A percentile compares a stretch with the other conserved stretches of the same genome.
Conservation (phyloP, 768 basidiomycete species). For the Neoboletus subvelutipes region DNA sequence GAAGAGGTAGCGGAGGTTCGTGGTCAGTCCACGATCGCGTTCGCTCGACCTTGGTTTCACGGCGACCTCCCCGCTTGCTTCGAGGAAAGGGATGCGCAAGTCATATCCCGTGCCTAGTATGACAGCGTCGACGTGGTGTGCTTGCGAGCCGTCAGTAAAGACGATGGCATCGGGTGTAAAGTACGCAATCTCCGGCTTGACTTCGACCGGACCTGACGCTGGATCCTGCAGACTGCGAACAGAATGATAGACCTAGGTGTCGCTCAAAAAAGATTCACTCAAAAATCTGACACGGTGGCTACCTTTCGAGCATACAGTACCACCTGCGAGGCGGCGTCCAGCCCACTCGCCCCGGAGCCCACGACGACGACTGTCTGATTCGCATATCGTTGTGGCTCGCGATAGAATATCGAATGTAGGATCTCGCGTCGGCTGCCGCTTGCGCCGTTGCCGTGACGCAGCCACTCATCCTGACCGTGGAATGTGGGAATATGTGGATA, state of each 20-base stretch:
- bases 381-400: constrained; percentile 43
- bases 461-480: constrained; percentile 51
- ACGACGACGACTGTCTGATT: constrained; percentile 49
- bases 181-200: constrained; percentile 47
- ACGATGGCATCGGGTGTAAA: constrained; percentile 45
- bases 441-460: constrained; percentile 27
- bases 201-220: constrained; percentile 21
- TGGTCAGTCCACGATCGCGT: constrained; percentile 34
- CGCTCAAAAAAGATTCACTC: background rate
- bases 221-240: constrained; percentile 29
- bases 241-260: constrained; percentile 35
- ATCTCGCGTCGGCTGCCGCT: constrained; percentile 36
- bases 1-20: constrained; percentile 54
- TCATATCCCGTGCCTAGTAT: constrained; percentile 59
- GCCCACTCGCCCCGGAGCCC: constrained; percentile 46
- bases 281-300: constrained; percentile 1
- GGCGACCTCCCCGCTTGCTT: constrained; percentile 24
- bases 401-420: constrained; percentile 54
- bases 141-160: constrained; percentile 46
- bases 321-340: constrained; percentile 48
- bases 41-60: constrained; percentile 19
- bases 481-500: constrained; percentile 46
- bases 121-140: constrained; percentile 43
- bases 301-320: constrained; percentile 43
- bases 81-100: constrained; percentile 49